phyloP scores from a whole-genome alignment of 805 yeast species.

The Schwanniomyces occidentalis region DNA sequence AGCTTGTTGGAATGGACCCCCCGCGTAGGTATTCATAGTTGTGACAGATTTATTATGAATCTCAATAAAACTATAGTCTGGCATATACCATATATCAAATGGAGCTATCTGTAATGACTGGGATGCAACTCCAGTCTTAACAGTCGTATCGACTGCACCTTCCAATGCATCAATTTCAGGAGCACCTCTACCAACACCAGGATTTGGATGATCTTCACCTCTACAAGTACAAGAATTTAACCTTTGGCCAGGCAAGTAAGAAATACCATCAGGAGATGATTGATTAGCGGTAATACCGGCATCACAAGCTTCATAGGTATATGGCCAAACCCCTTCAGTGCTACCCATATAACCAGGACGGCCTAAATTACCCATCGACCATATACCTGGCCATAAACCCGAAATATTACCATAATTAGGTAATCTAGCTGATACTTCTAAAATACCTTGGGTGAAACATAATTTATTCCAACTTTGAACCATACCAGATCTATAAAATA shows the following conservation, averaged over 20 bases:
- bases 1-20: slow-evolving; percentile 93
- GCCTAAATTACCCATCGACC: slow-evolving; percentile 93
- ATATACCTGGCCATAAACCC: slow-evolving; percentile 96
- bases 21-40: slow-evolving; percentile 82
- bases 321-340: slow-evolving; percentile 96
- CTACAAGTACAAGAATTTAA: slow-evolving; percentile 76
- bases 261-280: slow-evolving; percentile 85
- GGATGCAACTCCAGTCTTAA: slow-evolving; percentile 66
- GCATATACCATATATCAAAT: slow-evolving; percentile 88
- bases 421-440: slow-evolving; percentile 74
- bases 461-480: slow-evolving; percentile 88
- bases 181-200: slow-evolving; percentile 88
- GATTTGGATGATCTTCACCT: slow-evolving; percentile 84
- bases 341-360: slow-evolving; percentile 88
- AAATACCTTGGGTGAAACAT: slow-evolving; percentile 81
- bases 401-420: slow-evolving; percentile 77
- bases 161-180: slow-evolving; percentile 93
- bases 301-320: slow-evolving; percentile 82
- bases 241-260: slow-evolving; percentile 82
- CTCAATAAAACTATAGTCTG: slow-evolving; percentile 78
- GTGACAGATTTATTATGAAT: slow-evolving; percentile 68
- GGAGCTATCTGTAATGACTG: slow-evolving; percentile 95
- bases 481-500: slow-evolving; percentile 89
- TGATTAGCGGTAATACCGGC: slow-evolving; percentile 95
- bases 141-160: slow-evolving; percentile 64